Conservation (phyloP, 495 filamentous ascomycete species). For the Ramalina intermedia region DNA sequence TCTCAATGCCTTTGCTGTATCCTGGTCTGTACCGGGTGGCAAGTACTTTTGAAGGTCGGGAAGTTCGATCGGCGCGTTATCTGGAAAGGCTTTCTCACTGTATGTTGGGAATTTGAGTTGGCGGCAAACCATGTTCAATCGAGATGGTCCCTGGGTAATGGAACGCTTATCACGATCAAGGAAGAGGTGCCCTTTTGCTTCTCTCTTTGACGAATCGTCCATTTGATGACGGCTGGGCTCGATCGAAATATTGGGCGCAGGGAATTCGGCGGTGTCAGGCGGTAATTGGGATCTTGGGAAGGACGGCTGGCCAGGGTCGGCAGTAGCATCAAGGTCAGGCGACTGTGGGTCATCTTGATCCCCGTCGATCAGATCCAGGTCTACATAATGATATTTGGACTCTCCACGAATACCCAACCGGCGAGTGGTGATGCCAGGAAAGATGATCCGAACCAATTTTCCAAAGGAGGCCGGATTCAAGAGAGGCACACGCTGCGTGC, state of each 20-base stretch:
- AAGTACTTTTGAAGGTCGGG: constrained; percentile 66
- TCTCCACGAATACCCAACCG: constrained; percentile 86
- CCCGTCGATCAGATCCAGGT: constrained; percentile 53
- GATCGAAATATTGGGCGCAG: constrained; percentile 38
- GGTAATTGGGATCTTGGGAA: constrained; percentile 31
- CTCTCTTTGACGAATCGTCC: background rate
- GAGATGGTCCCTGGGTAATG: constrained; percentile 9
- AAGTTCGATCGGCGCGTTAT: constrained; percentile 55
- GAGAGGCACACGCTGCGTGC: constrained; percentile 79
- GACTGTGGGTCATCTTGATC: constrained; percentile 23
- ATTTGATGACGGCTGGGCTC: constrained; percentile 22
- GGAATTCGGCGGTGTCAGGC: constrained; percentile 54
- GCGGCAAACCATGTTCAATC: constrained; percentile 42
- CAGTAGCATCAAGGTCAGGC: background rate
- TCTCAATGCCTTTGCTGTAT: constrained; percentile 64
- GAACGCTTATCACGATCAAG: constrained; percentile 5
- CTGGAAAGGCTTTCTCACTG: constrained; percentile 33
- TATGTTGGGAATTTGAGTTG: constrained; percentile 50
- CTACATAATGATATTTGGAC: constrained; percentile 97
- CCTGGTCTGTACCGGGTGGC: constrained; percentile 61
- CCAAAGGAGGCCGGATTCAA: constrained; percentile 95
- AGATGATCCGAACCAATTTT: constrained; percentile 90
- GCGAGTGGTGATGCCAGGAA: constrained; percentile 83
- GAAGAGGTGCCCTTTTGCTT: constrained; percentile 9
- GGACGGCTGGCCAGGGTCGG: background rate